Percentiles rank a stretch among this genome's conserved stretches.
phyloP scores from a whole-genome alignment of 2,329 filamentous ascomycete species.

The Graphiopsis chlorocephala region DNA sequence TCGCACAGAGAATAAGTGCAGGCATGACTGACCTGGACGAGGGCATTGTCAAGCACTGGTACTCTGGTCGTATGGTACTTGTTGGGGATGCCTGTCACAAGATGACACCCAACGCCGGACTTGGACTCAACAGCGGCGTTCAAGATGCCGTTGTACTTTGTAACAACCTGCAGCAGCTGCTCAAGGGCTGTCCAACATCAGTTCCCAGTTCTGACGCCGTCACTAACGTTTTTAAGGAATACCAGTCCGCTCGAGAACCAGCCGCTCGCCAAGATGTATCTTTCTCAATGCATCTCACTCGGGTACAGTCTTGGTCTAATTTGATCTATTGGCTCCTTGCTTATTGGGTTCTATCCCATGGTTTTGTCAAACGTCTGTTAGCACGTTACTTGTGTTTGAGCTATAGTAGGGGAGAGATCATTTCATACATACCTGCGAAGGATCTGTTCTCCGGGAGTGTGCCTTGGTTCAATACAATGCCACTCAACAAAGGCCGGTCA shows the following conservation, averaged over 20 bases:
- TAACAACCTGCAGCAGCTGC: neutral
- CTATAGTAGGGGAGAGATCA: neutral
- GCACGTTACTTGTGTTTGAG: neutral
- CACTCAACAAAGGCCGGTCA: neutral
- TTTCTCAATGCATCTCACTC: neutral
- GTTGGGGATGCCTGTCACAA: neutral
- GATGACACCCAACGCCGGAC: neutral
- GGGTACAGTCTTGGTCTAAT: neutral
- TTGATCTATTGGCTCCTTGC: neutral
- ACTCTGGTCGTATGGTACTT: neutral
- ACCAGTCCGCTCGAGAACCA: neutral
- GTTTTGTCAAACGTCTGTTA: neutral
- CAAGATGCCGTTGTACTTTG: slow-evolving; percentile 11
- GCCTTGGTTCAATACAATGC: neutral
- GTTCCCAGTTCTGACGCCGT: neutral
- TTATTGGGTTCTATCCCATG: neutral
- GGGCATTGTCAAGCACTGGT: neutral
- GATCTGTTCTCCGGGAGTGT: neutral
- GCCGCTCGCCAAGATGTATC: neutral
- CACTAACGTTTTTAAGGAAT: neutral
- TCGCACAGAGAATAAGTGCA: neutral
- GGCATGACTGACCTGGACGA: neutral
- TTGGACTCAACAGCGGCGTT: neutral
- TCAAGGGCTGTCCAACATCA: neutral
- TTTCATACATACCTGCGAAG: neutral